A percentile compares a stretch with the other conserved stretches of the same genome.
These are phyloP conservation scores for Ceratocystis colombiana DNA, from an alignment of 2,329 filamentous ascomycete genomes.

Conservation along the genomic window DNA sequence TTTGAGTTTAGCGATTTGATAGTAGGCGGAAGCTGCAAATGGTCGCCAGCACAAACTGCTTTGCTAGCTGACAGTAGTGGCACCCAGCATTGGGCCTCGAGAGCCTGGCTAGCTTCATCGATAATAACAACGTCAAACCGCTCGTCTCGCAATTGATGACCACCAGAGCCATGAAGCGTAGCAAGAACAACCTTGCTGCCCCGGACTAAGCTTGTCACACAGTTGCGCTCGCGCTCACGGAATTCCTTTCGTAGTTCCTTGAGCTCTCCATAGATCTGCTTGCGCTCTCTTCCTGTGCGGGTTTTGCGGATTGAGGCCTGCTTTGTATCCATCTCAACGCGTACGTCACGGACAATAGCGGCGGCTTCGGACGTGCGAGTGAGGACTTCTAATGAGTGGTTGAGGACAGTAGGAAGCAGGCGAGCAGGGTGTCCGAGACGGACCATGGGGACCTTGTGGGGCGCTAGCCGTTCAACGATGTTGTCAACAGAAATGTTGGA, in stretches of 20 bases:
- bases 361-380: conserved; percentile 86
- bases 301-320: conserved; percentile 84
- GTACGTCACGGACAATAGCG: conserved; percentile 77
- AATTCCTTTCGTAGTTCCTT: conserved; percentile 82
- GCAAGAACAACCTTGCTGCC: conserved; percentile 81
- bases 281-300: conserved; percentile 65
- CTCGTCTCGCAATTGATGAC: conserved; percentile 67
- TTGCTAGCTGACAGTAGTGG: conserved; percentile 71
- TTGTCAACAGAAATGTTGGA: conserved; percentile 98
- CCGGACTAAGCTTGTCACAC: conserved; percentile 63
- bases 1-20: conserved; percentile 67
- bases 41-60: conserved; percentile 84
- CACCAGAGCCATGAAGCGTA: conserved; percentile 84
- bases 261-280: conserved; percentile 73
- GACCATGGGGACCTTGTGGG: conserved; percentile 75
- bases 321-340: conserved; percentile 85
- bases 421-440: conserved; percentile 88
- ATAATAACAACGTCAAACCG: conserved; percentile 90
- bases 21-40: conserved; percentile 86
- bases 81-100: conserved; percentile 97
- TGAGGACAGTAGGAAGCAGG: conserved; percentile 74
- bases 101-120: conserved; percentile 88
- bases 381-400: conserved; percentile 82
- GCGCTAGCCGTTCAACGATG: conserved; percentile 81
- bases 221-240: conserved; percentile 70